Conservation (phyloP, 768 basidiomycete species). For the Tylopilus cervinicoccineus region DNA sequence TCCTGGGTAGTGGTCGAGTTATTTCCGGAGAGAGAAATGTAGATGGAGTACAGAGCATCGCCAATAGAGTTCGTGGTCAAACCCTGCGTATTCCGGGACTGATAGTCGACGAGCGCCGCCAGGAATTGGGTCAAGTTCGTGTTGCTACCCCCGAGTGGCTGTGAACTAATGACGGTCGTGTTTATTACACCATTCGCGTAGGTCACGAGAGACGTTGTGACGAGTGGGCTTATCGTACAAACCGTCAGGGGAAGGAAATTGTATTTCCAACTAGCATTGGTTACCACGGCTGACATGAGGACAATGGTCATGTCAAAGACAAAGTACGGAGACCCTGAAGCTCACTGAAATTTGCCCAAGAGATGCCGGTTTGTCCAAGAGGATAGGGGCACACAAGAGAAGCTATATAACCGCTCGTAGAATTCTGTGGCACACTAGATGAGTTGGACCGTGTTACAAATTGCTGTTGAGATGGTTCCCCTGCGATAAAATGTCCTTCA, state of each 20-base stretch:
- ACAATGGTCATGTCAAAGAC: background rate
- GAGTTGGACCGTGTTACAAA: slow-evolving; percentile 3
- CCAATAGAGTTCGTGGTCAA: slow-evolving; percentile 14
- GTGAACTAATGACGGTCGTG: background rate
- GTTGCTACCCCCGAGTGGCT: background rate
- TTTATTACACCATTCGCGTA: slow-evolving; percentile 6
- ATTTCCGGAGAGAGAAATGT: background rate
- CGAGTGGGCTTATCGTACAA: slow-evolving; percentile 8
- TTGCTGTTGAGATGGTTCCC: slow-evolving; percentile 1
- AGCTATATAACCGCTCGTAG: background rate
- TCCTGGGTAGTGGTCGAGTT: background rate
- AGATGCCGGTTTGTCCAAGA: background rate
- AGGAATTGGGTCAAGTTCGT: slow-evolving; percentile 10
- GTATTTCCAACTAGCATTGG: slow-evolving; percentile 11
- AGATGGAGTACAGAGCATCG: slow-evolving; percentile 16
- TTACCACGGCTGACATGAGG: background rate
- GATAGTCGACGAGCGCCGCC: slow-evolving; percentile 5
- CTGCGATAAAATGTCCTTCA: background rate
- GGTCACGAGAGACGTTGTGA: slow-evolving; percentile 11
- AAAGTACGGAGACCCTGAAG: background rate
- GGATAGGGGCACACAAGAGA: slow-evolving; percentile 5
- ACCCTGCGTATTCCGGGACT: slow-evolving; percentile 8
- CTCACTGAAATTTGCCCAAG: slow-evolving; percentile 4
- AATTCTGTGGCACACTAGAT: background rate
- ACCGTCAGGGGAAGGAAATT: slow-evolving; percentile 8